Base-by-base conservation (phyloP, 139 green algal species). In the Axilococcus clingmanii region DNA sequence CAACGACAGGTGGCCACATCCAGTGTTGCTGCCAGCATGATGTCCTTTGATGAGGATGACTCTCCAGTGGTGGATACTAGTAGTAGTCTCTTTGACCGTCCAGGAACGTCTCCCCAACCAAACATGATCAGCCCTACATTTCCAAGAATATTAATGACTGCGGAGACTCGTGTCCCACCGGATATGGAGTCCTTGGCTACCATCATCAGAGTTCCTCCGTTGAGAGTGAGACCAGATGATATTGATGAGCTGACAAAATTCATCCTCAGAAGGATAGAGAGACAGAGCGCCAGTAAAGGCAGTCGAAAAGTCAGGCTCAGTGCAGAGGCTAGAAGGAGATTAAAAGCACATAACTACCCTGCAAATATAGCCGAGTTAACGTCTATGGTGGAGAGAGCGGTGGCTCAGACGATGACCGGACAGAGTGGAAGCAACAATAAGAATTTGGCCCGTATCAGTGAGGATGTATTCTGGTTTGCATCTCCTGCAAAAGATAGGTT, bases 331-430 rank as follows among this genome's bases (percentile, higher is more conserved):
- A 43, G 87, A 36, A 37, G 65, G 24, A 56, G 61, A 17, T 72
- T 91, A 28, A 52, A 85, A 64, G 40, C 47, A 27, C 80, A 82
- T 61, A 48, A 28, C 27, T 89, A 65, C 55, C 79, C 81, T 0
- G 59, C 66, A 22, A 91, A 91, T 54, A 71, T 86, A 36, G 45
- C 51, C 52, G 81, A 91, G 63, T 59, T 89, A 32, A n/a, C 69
- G 4, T 27, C 34, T 2, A 59, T 76, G 20, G 56, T 89, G 33
- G 62, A 78, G 57, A 59, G 81, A 0, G 81, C 83, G 4, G 71
- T 66, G 4, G 24, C 65, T 16, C 80, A 88, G 68, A 35, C 23
- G 19, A 25, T 28, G 7, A 45, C 45, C 9, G 37, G 47, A 33
- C 57, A 33, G 14, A 32, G 43, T 25, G 34, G 24, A 4, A 51